Evolutionary conservation across 2,329 filamentous ascomycete species (phyloP), one percentile per base, ranked within the genome.

Genomic region (Penicillium sp.): DNA sequence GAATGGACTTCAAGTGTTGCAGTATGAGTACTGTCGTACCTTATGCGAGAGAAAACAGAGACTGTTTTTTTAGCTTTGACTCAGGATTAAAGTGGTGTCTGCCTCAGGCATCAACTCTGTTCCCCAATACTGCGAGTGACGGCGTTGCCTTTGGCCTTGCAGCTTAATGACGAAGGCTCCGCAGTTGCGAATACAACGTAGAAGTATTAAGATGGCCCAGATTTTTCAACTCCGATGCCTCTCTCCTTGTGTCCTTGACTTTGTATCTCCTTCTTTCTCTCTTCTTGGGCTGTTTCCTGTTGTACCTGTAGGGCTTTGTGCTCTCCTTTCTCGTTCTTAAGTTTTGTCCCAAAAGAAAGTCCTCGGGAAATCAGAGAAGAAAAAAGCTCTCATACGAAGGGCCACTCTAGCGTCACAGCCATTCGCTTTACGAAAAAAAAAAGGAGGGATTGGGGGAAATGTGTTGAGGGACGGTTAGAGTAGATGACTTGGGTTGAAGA

Each of bases 381-480:
- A 59, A 54, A 50, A 50, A 57, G 64, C 59, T 67, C 66, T 72
- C 67, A 71, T 70, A 71, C 69, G 66, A 69, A 67, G 68, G 70
- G 62, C 67, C 70, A 65, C 65, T 67, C 61, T 63, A 67, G 65
- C 16, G 19, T 43, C 38, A 72, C 71, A 67, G 64, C 70, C 63
- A 69, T 71, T 72, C 68, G 69, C 67, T 73, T 75, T 75, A 75
- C 73, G 68, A 65, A 63, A 63, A 67, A 62, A 59, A 55, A 56
- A 63, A 50, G 41, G 49, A 55, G 52, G 56, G 43, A 41, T 53
- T 55, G 40, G 60, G 60, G 60, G 57, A 53, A 55, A 49, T 49
- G 50, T 63, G 58, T 57, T 63, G 61, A 59, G 41, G 30, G 37
- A 49, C 48, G 41, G 50, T 56, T 59, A 51, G 51, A 31, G 44